Percentiles rank a stretch among this genome's conserved stretches.
Evolutionary conservation across 257 asterid species (phyloP).

Genomic region (Jasminum sambac): DNA sequence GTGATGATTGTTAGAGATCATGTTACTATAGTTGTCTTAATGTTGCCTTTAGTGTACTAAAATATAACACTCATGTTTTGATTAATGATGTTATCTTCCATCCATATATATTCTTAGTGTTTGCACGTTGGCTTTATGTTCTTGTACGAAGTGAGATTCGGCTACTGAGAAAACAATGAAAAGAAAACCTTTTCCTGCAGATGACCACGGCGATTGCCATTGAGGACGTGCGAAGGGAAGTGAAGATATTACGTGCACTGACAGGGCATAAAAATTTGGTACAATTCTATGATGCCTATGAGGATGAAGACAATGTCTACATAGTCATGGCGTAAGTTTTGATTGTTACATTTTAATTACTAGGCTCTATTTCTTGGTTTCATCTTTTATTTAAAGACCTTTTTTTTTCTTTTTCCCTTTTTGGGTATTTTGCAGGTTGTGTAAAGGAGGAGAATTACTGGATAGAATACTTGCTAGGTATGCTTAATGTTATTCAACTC

Average conservation of each 20-base stretch:
- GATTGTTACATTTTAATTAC: not conserved
- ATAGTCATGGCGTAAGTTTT: constrained; percentile 65
- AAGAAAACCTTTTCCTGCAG: constrained; percentile 27
- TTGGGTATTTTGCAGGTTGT: constrained; percentile 37
- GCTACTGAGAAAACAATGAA: not conserved
- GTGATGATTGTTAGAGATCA: not conserved
- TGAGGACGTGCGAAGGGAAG: constrained; percentile 66
- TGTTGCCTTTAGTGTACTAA: not conserved
- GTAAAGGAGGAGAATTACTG: constrained; percentile 67
- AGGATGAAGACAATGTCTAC: constrained; percentile 57
- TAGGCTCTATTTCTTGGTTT: constrained; percentile 11
- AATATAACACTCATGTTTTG: not conserved
- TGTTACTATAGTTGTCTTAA: not conserved
- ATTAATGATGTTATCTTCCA: not conserved
- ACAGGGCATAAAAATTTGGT: constrained; percentile 57
- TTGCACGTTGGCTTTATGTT: not conserved
- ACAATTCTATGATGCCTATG: constrained; percentile 60
- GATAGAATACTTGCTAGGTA: constrained; percentile 65
- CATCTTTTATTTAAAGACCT: not conserved
- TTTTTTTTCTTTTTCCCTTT: not conserved
- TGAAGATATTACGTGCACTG: constrained; percentile 54
- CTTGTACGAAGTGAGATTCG: not conserved
- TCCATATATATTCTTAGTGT: not conserved
- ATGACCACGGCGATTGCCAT: constrained; percentile 63
- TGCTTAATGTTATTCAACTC: not conserved